Evolutionary conservation across 352 stramenopile species (phyloP).

Genomic region (Phytopythium cucurbitacearum): DNA sequence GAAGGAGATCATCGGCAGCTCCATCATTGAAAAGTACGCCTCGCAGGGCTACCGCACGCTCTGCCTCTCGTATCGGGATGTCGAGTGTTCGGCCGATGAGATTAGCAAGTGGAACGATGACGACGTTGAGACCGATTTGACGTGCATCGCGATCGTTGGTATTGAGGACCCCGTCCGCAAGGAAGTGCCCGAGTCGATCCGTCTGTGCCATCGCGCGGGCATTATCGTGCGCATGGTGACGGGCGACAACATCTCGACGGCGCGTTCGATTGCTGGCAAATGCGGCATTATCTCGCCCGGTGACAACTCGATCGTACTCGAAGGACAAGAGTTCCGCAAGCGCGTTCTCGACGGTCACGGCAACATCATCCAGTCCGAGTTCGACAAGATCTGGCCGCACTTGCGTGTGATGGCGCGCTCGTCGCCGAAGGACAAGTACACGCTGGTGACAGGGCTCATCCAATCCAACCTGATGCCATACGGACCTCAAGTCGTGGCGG

Average conservation of each 20-base stretch:
- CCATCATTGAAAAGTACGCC: conserved; percentile 77
- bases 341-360: conserved; percentile 63
- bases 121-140: conserved; percentile 86
- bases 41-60: conserved; percentile 81
- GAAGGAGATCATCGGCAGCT: conserved; percentile 58
- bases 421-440: conserved; percentile 96
- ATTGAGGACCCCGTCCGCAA: conserved; percentile 93
- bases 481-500: conserved; percentile 89
- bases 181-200: conserved; percentile 92
- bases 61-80: conserved; percentile 82
- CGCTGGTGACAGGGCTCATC: conserved; percentile 92
- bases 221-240: conserved; percentile 99
- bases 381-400: conserved; percentile 91
- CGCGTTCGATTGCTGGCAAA: conserved; percentile 68
- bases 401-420: conserved; percentile 91
- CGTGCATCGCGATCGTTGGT: conserved; percentile 86
- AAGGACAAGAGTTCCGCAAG: conserved; percentile 60
- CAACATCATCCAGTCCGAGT: conserved; percentile 80
- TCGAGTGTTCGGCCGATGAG: conserved; percentile 53
- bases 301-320: conserved; percentile 60
- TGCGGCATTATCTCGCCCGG: conserved; percentile 59
- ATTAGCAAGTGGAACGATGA: conserved; percentile 70
- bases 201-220: conserved; percentile 90
- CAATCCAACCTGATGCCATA: conserved; percentile 73
- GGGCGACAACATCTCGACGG: conserved; percentile 96